Evolutionary conservation across 345 rosid species (phyloP).

Genomic region (Citrus sinensis): DNA sequence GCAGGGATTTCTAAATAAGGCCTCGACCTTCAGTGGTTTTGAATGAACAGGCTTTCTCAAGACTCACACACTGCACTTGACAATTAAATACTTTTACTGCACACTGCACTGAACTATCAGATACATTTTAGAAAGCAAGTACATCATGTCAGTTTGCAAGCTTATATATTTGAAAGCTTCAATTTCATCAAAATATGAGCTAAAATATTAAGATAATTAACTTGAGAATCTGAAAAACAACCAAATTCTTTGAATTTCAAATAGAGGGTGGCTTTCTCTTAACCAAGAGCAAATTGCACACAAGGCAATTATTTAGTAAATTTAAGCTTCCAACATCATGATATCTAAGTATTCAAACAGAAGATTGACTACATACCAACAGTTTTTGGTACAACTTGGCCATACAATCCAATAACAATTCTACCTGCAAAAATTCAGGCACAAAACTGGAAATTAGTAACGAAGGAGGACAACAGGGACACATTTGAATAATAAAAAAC

Average conservation of each 20-base stretch:
- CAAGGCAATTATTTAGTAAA: slow-evolving; percentile 6
- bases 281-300: not conserved
- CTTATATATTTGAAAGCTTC: not conserved
- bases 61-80: not conserved
- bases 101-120: not conserved
- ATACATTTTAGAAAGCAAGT: not conserved
- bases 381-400: slow-evolving; percentile 81
- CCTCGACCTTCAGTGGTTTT: not conserved
- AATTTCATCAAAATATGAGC: not conserved
- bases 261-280: not conserved
- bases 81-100: not conserved
- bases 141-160: not conserved
- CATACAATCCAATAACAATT: slow-evolving; percentile 90
- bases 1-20: not conserved
- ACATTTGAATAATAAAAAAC: not conserved
- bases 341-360: not conserved
- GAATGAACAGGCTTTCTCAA: not conserved
- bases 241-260: not conserved
- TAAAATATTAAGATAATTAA: not conserved
- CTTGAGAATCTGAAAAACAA: not conserved
- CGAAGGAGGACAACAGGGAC: slow-evolving; percentile 7
- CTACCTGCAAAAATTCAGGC: slow-evolving; percentile 61
- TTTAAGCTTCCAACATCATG: not conserved
- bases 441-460: not conserved
- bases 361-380: slow-evolving; percentile 60